phyloP scores from a whole-genome alignment of 2,329 filamentous ascomycete species.

The Diaporthe australafricana region DNA sequence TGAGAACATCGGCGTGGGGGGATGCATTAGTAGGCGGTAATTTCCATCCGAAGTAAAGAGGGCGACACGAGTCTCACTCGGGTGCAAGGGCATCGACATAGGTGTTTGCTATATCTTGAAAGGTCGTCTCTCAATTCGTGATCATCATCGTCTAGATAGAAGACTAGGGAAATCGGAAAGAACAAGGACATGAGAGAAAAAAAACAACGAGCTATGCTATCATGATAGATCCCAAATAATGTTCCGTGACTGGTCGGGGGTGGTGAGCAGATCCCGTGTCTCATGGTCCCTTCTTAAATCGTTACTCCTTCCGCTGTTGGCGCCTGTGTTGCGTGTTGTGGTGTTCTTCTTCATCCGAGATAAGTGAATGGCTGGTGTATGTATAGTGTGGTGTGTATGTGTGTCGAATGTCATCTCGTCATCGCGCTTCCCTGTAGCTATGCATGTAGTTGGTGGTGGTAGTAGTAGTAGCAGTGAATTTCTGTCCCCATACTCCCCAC shows the following conservation, averaged over 20 bases:
- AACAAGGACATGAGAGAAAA: not conserved
- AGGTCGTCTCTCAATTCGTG: conserved; percentile 20
- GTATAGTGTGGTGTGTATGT: conserved; percentile 3
- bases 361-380: conserved; percentile 29
- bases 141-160: conserved; percentile 34
- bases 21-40: too few relatives aligned
- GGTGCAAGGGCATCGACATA: not conserved
- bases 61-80: not conserved
- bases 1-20: not conserved
- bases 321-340: conserved; percentile 2
- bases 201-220: conserved; percentile 23
- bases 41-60: too few relatives aligned
- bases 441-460: conserved; percentile 27
- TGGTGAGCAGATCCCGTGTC: not conserved
- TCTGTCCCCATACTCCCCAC: not conserved
- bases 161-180: conserved; percentile 8
- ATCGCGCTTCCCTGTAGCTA: conserved; percentile 21
- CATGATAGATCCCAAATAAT: not conserved
- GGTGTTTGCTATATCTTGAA: not conserved
- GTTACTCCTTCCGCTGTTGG: conserved; percentile 1
- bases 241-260: not conserved
- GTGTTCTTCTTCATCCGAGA: not conserved
- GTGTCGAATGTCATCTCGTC: conserved; percentile 30
- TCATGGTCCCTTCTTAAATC: conserved; percentile 20
- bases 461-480: not conserved